Base-by-base conservation (phyloP, 805 yeast genomes). In the Ogataea henricii region DNA sequence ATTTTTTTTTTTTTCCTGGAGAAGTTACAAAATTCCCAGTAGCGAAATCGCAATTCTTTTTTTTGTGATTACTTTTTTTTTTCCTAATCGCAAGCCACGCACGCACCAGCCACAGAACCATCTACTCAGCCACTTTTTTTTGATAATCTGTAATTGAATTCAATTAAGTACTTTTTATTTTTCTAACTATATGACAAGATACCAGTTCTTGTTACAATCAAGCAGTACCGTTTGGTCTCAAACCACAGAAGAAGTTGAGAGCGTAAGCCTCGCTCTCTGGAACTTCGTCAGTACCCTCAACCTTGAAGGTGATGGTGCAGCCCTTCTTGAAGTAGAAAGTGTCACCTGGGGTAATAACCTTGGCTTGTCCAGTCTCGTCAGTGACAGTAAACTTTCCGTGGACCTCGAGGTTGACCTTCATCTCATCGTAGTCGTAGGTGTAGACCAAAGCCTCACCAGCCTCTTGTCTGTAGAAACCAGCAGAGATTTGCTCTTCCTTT, bases 401-500 rank as follows among this genome's bases (percentile, higher is more conserved):
- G 46, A 81, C 83, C 66, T 84, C 88, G 53, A 83, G 73, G 63
- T 82, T 77, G 57, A 84, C 72, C 69, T 84, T 84, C 80, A 82
- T 78, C 69, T 83, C 89, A 61, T 84, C 87, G 67, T 82, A 79
- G 60, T 68, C 70, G 70, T 84, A 84, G 47, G 71, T 66, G 76
- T 84, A 84, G n/a, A 78, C 87, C 62, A 84, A 74, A 41, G 85
- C 79, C 64, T 79, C 82, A 49, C 89, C 89, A 47, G 71, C 70
- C 65, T 81, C 85, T 68, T 84, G 89, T 60, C 72, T 76, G 77
- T 79, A 84, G 71, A 84, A 83, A 44, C 90, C 90, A 63, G 83
- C 73, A 14, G 83, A 67, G 54, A 84, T 79, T 64, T 79, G 80
- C 63, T 82, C 67, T 42, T 79, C 88, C 43, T 71, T 65, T 57